These are phyloP conservation scores for Microbotryum scabiosae DNA, from an alignment of 1,284 basidiomycete species.

Conservation along the genomic window DNA sequence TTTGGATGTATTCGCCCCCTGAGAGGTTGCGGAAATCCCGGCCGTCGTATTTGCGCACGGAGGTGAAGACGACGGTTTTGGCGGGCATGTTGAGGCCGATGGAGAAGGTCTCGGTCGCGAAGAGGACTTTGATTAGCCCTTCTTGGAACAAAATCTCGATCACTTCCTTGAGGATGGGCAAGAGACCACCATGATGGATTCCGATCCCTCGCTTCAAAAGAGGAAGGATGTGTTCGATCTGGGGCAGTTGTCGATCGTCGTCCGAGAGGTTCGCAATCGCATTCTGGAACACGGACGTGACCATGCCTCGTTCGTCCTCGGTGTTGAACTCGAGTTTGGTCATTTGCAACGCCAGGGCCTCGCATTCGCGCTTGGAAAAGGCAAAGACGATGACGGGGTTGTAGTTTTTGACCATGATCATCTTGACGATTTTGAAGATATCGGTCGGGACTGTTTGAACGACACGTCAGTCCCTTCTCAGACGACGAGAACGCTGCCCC, in stretches of 20 bases:
- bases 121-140: constrained; percentile 96
- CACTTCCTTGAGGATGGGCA: constrained; percentile 97
- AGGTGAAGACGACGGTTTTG: constrained; percentile 97
- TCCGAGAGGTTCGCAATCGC: constrained; percentile 82
- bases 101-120: constrained; percentile 98
- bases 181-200: constrained; percentile 94
- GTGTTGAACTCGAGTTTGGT: constrained; percentile 95
- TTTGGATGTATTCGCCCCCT: constrained; percentile 89
- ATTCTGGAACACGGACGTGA: constrained; percentile 85
- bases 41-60: constrained; percentile 92
- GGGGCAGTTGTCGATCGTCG: constrained; percentile 83
- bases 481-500: not conserved
- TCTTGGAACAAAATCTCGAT: constrained; percentile 99
- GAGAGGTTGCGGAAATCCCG: constrained; percentile 84
- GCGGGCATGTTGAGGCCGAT: constrained; percentile 99
- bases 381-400: constrained; percentile 99
- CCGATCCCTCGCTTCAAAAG: constrained; percentile 92
- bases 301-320: constrained; percentile 83
- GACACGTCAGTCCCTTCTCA: not conserved
- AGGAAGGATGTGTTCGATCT: constrained; percentile 88
- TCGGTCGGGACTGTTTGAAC: constrained; percentile 64
- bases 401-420: constrained; percentile 98
- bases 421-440: constrained; percentile 95
- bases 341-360: constrained; percentile 80
- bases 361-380: constrained; percentile 97